Conservation (phyloP, 2,329 filamentous ascomycete genomes). For the Ilyonectria sp. region DNA sequence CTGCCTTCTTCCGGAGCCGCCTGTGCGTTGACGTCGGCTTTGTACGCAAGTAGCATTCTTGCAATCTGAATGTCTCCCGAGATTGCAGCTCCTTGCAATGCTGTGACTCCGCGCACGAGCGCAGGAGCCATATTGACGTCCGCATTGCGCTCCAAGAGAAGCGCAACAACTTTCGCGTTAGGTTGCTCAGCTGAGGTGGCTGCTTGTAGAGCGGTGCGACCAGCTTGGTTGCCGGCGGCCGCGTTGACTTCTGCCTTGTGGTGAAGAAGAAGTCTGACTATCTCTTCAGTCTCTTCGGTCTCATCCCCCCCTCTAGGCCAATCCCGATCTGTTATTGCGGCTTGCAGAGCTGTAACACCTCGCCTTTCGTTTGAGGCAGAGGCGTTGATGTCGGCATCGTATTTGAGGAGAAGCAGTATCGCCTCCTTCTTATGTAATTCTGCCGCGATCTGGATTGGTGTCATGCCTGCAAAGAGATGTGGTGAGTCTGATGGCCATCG, state of each 20-base stretch:
- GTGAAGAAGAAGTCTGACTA: neutral
- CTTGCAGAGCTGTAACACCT: slow-evolving; percentile 15
- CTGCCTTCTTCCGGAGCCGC: slow-evolving; percentile 5
- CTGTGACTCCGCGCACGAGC: slow-evolving; percentile 12
- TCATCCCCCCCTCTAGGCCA: neutral
- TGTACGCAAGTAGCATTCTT: neutral
- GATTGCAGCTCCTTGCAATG: slow-evolving; percentile 25
- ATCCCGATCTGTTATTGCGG: neutral
- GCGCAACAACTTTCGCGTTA: neutral
- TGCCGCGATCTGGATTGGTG: slow-evolving; percentile 12
- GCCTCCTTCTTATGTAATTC: neutral
- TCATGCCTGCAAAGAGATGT: neutral
- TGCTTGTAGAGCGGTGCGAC: slow-evolving; percentile 20
- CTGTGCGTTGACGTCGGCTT: slow-evolving; percentile 10
- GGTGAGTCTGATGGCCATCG: neutral
- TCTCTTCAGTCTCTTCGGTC: neutral
- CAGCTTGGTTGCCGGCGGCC: neutral
- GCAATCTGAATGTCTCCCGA: slow-evolving; percentile 22
- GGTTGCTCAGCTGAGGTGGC: neutral
- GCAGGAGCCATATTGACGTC: slow-evolving; percentile 14
- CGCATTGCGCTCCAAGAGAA: slow-evolving; percentile 7
- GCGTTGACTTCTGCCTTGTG: slow-evolving; percentile 15
- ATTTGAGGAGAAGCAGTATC: slow-evolving; percentile 4
- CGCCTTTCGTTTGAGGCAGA: neutral
- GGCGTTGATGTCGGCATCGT: slow-evolving; percentile 15